phyloP scores from a whole-genome alignment of 169 alveolate species.

The Plasmodium vivax region DNA sequence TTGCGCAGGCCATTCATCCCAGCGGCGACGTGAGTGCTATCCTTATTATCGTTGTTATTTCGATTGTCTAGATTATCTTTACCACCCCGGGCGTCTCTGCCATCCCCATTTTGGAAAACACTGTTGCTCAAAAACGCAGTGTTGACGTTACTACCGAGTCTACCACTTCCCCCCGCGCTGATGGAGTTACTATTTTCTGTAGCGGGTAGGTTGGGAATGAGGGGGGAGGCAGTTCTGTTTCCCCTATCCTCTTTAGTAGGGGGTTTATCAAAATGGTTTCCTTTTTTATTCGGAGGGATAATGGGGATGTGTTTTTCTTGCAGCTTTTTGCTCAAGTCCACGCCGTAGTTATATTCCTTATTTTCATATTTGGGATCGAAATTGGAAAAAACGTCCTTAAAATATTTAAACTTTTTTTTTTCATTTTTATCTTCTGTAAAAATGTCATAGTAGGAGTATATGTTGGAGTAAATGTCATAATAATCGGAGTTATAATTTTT shows the following conservation, averaged over 20 bases:
- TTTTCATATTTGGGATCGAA: slow-evolving; percentile 56
- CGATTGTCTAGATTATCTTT: not conserved
- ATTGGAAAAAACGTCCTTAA: slow-evolving; percentile 62
- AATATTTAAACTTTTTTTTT: slow-evolving; percentile 55
- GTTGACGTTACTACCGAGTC: not conserved
- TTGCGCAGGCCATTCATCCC: not conserved
- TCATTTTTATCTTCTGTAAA: slow-evolving; percentile 72
- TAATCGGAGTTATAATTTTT: slow-evolving; percentile 68
- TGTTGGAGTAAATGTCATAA: slow-evolving; percentile 70
- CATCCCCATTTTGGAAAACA: not conserved
- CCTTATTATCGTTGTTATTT: not conserved
- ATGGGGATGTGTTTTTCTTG: not conserved
- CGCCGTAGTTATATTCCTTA: not conserved
- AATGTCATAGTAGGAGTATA: slow-evolving; percentile 66
- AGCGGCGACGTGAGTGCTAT: not conserved
- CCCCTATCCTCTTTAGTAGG: not conserved
- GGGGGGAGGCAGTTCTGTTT: not conserved
- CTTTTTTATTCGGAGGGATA: not conserved
- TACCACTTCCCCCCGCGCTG: not conserved
- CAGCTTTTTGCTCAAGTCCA: not conserved
- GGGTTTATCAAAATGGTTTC: not conserved
- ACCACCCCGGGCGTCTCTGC: not conserved
- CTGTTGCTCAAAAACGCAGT: not conserved
- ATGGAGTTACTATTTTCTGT: not conserved
- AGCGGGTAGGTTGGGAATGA: not conserved